A percentile compares a stretch with the other conserved stretches of the same genome.
phyloP scores from a whole-genome alignment of 805 yeast species.

The Ogataea kodamae region DNA sequence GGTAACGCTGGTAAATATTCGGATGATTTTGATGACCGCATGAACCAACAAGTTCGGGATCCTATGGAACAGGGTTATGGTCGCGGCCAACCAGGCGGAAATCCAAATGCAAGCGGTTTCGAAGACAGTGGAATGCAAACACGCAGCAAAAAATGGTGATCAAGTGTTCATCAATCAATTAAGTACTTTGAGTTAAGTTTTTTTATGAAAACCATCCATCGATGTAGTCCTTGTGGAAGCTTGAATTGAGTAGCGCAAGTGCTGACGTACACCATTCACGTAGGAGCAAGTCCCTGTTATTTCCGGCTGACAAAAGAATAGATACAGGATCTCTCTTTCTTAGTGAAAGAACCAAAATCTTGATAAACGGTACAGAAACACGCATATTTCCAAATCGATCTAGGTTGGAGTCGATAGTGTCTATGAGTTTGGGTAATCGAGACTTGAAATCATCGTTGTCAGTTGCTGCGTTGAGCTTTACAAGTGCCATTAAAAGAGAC shows the following conservation, averaged over 20 bases:
- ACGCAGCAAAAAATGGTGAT: conserved; percentile 10
- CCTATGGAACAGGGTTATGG: conserved; percentile 18
- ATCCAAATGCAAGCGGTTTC: conserved; percentile 12
- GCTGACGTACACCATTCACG: conserved; percentile 25
- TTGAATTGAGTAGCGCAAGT: conserved; percentile 15
- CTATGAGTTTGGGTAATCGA: conserved; percentile 24
- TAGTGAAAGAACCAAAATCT: conserved; percentile 10
- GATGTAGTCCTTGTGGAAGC: conserved; percentile 22
- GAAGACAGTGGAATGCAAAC: conserved; percentile 9
- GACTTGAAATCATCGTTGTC: conserved; percentile 23
- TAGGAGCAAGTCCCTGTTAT: background rate
- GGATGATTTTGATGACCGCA: conserved; percentile 8
- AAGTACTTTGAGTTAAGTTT: too few species aligned
- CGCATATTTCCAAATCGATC: conserved; percentile 17
- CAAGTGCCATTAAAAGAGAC: conserved; percentile 21
- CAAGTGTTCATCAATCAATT: conserved; percentile 1
- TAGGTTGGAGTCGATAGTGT: conserved; percentile 17
- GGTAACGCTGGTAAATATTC: conserved; percentile 6
- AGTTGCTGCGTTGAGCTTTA: conserved; percentile 22
- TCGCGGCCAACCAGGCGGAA: conserved; percentile 11
- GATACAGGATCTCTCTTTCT: conserved; percentile 4
- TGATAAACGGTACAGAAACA: conserved; percentile 21
- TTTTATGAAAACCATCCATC: conserved; percentile 28
- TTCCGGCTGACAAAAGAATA: conserved; percentile 11
- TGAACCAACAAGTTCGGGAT: conserved; percentile 13